A percentile compares a stretch with the other conserved stretches of the same genome.
phyloP scores from a whole-genome alignment of 257 asterid genomes.

The Solanum piurae region DNA sequence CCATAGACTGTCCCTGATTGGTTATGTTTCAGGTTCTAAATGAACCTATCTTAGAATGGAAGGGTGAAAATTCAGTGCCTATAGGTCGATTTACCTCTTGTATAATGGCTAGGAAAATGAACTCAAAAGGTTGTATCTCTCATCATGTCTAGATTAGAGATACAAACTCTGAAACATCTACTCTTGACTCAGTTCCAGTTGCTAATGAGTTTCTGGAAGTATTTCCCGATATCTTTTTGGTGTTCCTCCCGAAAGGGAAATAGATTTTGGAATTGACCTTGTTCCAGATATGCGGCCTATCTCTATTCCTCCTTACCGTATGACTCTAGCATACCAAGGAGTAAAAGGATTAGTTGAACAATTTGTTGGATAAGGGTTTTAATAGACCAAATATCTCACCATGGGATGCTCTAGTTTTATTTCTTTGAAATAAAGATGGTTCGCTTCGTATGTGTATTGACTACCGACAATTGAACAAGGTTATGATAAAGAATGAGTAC shows the following conservation, averaged over 20 bases:
- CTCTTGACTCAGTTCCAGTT: background rate
- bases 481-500: no score
- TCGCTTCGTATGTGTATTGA: background rate
- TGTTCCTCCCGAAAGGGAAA: background rate
- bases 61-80: background rate
- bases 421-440: no score
- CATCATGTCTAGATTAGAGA: background rate
- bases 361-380: background rate
- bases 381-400: background rate
- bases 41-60: background rate
- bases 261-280: background rate
- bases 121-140: no score
- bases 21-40: background rate
- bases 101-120: no score
- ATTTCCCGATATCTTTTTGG: no score
- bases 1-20: background rate
- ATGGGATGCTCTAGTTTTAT: no score
- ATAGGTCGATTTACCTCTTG: background rate
- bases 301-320: background rate
- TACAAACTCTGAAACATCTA: background rate
- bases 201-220: background rate
- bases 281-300: background rate
- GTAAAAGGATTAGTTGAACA: background rate
- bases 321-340: background rate
- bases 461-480: no score